Evolutionary conservation across 345 rosid genomes (phyloP).

Genomic region (Populus euphratica): DNA sequence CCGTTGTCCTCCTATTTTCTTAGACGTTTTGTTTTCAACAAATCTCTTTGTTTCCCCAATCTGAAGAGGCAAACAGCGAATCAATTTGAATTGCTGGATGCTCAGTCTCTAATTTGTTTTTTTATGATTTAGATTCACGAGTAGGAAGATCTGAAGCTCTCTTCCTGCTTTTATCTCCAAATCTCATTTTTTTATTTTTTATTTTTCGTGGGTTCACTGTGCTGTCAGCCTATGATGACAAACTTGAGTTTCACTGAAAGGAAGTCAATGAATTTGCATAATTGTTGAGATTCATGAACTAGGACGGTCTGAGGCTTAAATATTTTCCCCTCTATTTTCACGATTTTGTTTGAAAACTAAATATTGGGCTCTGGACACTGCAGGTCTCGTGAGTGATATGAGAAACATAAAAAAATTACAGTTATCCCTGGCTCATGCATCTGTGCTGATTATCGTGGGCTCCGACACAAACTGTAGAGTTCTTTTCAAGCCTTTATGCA

Average conservation of each 20-base stretch:
- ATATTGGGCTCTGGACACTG: no score
- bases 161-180: not conserved
- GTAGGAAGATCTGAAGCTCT: constrained; percentile 57
- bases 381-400: constrained; percentile 38
- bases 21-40: not conserved
- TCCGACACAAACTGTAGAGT: constrained; percentile 38
- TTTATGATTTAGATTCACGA: constrained; percentile 28
- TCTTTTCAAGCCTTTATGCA: not conserved
- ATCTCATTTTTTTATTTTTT: not conserved
- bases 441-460: constrained; percentile 28
- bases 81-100: constrained; percentile 16
- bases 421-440: constrained; percentile 65
- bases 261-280: not conserved
- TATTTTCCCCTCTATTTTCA: not conserved
- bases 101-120: constrained; percentile 16
- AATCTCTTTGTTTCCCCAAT: not conserved
- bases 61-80: constrained; percentile 34
- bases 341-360: no score
- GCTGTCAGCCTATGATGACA: constrained; percentile 29
- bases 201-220: not conserved
- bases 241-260: constrained; percentile 13
- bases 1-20: not conserved
- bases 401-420: constrained; percentile 27
- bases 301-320: constrained; percentile 65
- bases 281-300: constrained; percentile 44